phyloP scores from a whole-genome alignment of 495 filamentous ascomycete genomes.

The Aspergillus nanangensis region DNA sequence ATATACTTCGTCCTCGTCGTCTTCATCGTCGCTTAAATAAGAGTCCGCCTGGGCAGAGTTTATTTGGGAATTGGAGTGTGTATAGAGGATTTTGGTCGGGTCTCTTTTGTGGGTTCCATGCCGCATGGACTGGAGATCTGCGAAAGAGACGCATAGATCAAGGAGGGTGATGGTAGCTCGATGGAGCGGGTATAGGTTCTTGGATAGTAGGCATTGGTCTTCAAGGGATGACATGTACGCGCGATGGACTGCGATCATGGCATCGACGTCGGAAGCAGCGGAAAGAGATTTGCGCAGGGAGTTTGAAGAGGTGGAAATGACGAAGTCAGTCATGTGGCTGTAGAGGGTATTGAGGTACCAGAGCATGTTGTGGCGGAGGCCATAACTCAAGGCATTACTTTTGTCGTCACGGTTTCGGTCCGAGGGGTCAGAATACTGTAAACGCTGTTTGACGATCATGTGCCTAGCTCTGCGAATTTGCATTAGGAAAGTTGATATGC shows the following conservation, averaged over 20 bases:
- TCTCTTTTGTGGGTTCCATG: slow-evolving; percentile 17
- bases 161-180: slow-evolving; percentile 63
- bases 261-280: slow-evolving; percentile 69
- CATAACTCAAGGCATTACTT: slow-evolving; percentile 49
- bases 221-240: slow-evolving; percentile 56
- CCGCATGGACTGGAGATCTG: slow-evolving; percentile 37
- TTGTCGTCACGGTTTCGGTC: slow-evolving; percentile 8
- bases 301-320: slow-evolving; percentile 54
- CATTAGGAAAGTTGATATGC: slow-evolving; percentile 68
- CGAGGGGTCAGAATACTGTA: slow-evolving; percentile 19
- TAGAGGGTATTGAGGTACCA: slow-evolving; percentile 76
- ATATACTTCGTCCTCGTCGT: slow-evolving; percentile 16
- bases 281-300: slow-evolving; percentile 50
- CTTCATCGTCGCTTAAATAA: slow-evolving; percentile 11
- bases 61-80: slow-evolving; percentile 5
- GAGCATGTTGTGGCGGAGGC: slow-evolving; percentile 66
- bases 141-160: slow-evolving; percentile 49
- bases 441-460: slow-evolving; percentile 56
- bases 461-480: slow-evolving; percentile 72
- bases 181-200: slow-evolving; percentile 58
- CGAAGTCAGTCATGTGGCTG: slow-evolving; percentile 68
- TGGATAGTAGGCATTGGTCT: slow-evolving; percentile 62
- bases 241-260: slow-evolving; percentile 69
- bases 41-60: slow-evolving; percentile 4
- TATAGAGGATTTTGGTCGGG: slow-evolving; percentile 7